Conservation (phyloP, 2,329 filamentous ascomycete species). For the Aureobasidium leucospermi region DNA sequence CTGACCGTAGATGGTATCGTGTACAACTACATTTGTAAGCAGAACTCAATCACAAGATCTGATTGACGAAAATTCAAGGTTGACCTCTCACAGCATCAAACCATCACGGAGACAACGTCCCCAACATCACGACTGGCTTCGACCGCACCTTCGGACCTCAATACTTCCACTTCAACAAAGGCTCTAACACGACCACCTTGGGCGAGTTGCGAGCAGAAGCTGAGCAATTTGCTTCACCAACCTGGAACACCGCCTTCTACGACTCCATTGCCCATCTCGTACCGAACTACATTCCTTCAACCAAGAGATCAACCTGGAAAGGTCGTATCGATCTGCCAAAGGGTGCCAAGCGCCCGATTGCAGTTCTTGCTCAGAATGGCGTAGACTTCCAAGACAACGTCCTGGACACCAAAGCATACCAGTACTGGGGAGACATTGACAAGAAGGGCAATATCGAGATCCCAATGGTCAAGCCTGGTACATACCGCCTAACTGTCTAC, state of each 20-base stretch:
- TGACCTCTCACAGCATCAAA: conserved; percentile 40
- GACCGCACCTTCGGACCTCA: conserved; percentile 59
- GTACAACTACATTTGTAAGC: conserved; percentile 51
- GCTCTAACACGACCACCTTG: conserved; percentile 39
- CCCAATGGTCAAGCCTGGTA: conserved; percentile 48
- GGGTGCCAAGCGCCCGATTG: conserved; percentile 46
- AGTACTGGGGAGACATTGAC: conserved; percentile 55
- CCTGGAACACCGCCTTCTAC: conserved; percentile 56
- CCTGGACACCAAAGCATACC: conserved; percentile 47
- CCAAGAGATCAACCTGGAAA: conserved; percentile 44
- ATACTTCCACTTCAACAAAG: conserved; percentile 57
- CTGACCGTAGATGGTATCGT: conserved; percentile 58
- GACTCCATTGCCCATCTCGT: conserved; percentile 55
- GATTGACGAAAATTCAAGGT: no score
- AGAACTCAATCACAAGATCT: background rate
- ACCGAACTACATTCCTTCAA: conserved; percentile 51
- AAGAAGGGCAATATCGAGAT: conserved; percentile 44
- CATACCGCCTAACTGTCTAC: conserved; percentile 56
- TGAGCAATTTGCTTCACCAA: conserved; percentile 40
- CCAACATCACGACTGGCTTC: conserved; percentile 58
- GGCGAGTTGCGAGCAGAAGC: conserved; percentile 49
- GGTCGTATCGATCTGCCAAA: conserved; percentile 46
- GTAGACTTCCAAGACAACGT: conserved; percentile 55
- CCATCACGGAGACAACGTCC: conserved; percentile 55
- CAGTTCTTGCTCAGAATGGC: conserved; percentile 47